A percentile compares a stretch with the other conserved stretches of the same genome.
These are phyloP conservation scores for Ophiostoma pallidulum DNA, from an alignment of 2,329 filamentous ascomycete species.

Conservation along the genomic window DNA sequence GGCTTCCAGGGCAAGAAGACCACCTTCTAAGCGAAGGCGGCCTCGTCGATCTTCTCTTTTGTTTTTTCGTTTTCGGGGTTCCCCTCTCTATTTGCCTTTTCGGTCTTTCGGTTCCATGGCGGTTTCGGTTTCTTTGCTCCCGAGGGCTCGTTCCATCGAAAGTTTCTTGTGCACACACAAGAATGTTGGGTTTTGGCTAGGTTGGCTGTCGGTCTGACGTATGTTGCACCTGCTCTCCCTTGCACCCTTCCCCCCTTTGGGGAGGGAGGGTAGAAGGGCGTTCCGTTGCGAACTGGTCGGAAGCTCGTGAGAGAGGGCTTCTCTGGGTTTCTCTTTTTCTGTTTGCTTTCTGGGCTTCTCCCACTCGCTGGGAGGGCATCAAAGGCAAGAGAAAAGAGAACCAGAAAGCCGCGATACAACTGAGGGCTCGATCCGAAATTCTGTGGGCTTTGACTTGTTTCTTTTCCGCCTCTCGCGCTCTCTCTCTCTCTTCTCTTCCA, in stretches of 20 bases:
- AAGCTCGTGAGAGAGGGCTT: constrained; percentile 7
- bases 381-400: not conserved
- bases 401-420: constrained; percentile 38
- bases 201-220: constrained; percentile 48
- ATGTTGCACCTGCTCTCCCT: constrained; percentile 12
- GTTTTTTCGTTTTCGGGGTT: not conserved
- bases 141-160: constrained; percentile 29
- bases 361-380: no score
- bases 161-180: constrained; percentile 17
- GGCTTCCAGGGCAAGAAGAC: constrained; percentile 74
- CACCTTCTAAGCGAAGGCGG: constrained; percentile 33
- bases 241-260: not conserved
- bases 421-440: constrained; percentile 23
- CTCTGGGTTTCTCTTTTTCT: not conserved
- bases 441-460: constrained; percentile 13
- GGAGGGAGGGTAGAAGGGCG: not conserved
- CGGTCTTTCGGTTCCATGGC: not conserved
- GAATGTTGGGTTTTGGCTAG: constrained; percentile 34
- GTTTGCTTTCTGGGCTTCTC: not conserved
- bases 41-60: not conserved
- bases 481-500: not conserved
- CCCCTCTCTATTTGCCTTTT: not conserved
- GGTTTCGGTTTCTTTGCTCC: constrained; percentile 12
- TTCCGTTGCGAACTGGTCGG: no score
- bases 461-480: not conserved